Base-by-base conservation (phyloP, 345 rosid genomes). In the Cochlearia excelsa region DNA sequence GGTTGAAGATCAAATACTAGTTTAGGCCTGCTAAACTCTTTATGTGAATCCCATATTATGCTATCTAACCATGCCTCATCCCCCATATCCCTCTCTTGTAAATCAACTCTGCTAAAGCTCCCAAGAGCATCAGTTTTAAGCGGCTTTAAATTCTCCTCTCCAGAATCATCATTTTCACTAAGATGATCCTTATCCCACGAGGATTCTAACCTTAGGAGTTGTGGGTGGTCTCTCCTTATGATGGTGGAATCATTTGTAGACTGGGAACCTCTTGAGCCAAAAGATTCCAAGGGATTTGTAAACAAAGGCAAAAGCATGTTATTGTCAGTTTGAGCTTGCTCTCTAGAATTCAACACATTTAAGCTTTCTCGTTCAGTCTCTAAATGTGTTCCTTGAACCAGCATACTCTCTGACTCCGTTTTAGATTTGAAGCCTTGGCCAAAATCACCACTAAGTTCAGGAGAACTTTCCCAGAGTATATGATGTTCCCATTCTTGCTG, bases 401-500 rank as follows among this genome's bases (percentile, higher is more conserved):
- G 61, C 54, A 72, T 63, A 60, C 61, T 63, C 39, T 68, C 63
- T 7, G 47, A 34, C 26, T 74, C 90, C 35, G 75, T 61, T 62
- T 66, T 78, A 52, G 66, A 63, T 35, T 80, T 82, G 48, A 68
- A 73, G 67, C 79, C 60, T 64, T 76, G 76, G 33, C 68, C 54
- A 65, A 81, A 71, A 62, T 59, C 66, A 61, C 71, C 72, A 68
- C 82, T 76, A 27, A 8, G 49, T 47, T 61, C 71, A 65, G 97
- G 82, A 65, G 83, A 79, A 75, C 59, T 74, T 71, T 80, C 95
- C 99, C 99, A 93, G n/a, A 82, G 59, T 73, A 89, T 93, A 46
- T 59, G 78, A 38, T 85, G 79, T 76, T 93, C 96, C 99, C 99
- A 93, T 62, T 89, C 90, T 61, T 77, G 82, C 80, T 93, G 97